Evolutionary conservation across 768 basidiomycete species (phyloP).

Genomic region (Piloderma croceum): DNA sequence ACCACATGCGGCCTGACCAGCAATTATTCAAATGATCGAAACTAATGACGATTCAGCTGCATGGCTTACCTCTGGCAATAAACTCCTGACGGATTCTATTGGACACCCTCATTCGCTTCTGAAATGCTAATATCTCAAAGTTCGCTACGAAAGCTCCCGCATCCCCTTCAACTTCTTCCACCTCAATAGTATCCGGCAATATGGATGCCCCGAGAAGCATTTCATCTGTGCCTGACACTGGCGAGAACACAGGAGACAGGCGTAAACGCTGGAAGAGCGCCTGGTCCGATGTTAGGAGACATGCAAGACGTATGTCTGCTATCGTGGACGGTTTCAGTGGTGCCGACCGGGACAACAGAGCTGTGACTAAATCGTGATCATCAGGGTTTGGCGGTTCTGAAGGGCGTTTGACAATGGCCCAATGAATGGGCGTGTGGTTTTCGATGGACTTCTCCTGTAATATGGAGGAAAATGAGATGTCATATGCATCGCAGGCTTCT

Average conservation of each 20-base stretch:
- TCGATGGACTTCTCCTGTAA: conserved; percentile 64
- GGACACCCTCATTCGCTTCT: conserved; percentile 65
- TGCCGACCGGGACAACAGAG: conserved; percentile 47
- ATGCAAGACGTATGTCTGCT: conserved; percentile 62
- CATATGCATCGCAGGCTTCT: conserved; percentile 48
- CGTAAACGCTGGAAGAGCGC: conserved; percentile 54
- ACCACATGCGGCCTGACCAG: conserved; percentile 50
- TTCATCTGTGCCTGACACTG: conserved; percentile 49
- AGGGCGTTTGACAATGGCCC: conserved; percentile 62
- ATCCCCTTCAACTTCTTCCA: conserved; percentile 46
- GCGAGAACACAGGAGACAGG: conserved; percentile 44
- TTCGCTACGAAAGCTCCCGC: conserved; percentile 50
- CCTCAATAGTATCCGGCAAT: conserved; percentile 48
- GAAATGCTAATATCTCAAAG: conserved; percentile 53
- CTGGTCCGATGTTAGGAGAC: conserved; percentile 58
- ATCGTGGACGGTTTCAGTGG: conserved; percentile 39
- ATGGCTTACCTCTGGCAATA: conserved; percentile 46
- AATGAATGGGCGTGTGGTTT: conserved; percentile 61
- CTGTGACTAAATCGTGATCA: conserved; percentile 32
- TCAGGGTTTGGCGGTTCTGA: conserved; percentile 14
- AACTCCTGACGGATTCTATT: conserved; percentile 55
- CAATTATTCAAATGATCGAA: not conserved
- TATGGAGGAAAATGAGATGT: conserved; percentile 45
- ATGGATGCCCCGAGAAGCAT: conserved; percentile 40
- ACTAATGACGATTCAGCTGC: conserved; percentile 5